These are phyloP conservation scores for Cyclostephanos tholiformis DNA, from an alignment of 108 stramenopile genomes.

Conservation along the genomic window DNA sequence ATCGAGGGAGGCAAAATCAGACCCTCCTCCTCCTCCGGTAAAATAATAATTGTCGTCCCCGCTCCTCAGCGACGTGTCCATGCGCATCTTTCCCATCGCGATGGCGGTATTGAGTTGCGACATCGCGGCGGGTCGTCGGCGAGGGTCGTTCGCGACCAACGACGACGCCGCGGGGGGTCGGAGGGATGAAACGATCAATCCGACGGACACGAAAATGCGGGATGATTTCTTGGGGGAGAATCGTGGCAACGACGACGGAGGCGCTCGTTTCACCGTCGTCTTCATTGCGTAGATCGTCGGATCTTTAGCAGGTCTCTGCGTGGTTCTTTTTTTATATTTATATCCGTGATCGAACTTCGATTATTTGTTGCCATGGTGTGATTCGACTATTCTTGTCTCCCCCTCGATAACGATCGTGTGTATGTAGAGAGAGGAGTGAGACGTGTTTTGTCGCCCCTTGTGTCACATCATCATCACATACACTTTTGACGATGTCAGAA, in stretches of 20 bases:
- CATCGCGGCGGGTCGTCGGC: background rate
- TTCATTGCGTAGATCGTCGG: too few species aligned
- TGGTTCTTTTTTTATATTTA: too few species aligned
- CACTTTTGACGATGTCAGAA: background rate
- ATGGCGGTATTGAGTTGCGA: background rate
- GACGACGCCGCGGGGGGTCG: background rate
- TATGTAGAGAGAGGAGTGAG: too few species aligned
- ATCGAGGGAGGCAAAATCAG: constrained; percentile 11
- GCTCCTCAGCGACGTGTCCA: background rate
- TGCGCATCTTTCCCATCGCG: background rate
- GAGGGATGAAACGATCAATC: background rate
- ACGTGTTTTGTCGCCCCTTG: too few species aligned
- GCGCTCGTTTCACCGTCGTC: too few species aligned
- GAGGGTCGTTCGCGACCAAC: background rate
- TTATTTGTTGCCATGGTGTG: too few species aligned
- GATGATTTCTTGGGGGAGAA: background rate
- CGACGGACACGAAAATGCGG: background rate
- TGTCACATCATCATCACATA: too few species aligned
- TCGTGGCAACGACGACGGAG: too few species aligned
- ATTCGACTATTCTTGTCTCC: too few species aligned
- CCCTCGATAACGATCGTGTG: too few species aligned
- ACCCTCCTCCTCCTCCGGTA: background rate
- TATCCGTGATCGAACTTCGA: too few species aligned
- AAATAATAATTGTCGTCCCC: background rate
- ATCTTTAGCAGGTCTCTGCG: too few species aligned